Percentiles rank a stretch among this genome's conserved stretches.
Evolutionary conservation across 2,329 filamentous ascomycete species (phyloP).

Genomic region (Apiospora hydei): DNA sequence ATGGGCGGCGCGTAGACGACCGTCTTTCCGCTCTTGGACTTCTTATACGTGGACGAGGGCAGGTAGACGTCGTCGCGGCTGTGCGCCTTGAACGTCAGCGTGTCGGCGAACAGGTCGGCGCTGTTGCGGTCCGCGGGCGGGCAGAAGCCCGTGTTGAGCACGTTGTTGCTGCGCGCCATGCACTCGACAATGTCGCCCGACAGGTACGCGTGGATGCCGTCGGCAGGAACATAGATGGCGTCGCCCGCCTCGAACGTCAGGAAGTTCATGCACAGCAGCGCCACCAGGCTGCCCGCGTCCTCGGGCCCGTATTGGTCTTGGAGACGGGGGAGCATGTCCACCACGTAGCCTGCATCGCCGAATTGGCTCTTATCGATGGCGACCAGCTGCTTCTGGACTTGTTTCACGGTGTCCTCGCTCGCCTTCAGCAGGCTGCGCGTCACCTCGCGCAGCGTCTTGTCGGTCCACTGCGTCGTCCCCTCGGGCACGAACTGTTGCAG

Average conservation of each 20-base stretch:
- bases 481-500: slow-evolving; percentile 65
- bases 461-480: slow-evolving; percentile 61
- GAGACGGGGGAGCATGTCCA: slow-evolving; percentile 69
- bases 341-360: slow-evolving; percentile 63
- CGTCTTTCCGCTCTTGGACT: slow-evolving; percentile 66
- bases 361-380: slow-evolving; percentile 54
- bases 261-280: slow-evolving; percentile 78
- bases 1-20: slow-evolving; percentile 70
- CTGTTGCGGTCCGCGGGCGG: slow-evolving; percentile 69
- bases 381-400: slow-evolving; percentile 60
- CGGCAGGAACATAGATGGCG: slow-evolving; percentile 73
- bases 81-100: slow-evolving; percentile 70
- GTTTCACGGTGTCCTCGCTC: slow-evolving; percentile 57
- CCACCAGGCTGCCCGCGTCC: slow-evolving; percentile 74
- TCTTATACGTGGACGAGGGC: slow-evolving; percentile 53
- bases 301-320: slow-evolving; percentile 67
- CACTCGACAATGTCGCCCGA: slow-evolving; percentile 79
- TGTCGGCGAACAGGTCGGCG: slow-evolving; percentile 67
- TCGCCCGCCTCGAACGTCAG: slow-evolving; percentile 70
- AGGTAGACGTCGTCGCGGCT: slow-evolving; percentile 63
- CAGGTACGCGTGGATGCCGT: slow-evolving; percentile 78
- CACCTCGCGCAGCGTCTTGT: slow-evolving; percentile 64
- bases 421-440: slow-evolving; percentile 63
- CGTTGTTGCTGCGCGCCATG: slow-evolving; percentile 79
- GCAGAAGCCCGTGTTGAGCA: slow-evolving; percentile 78